These are phyloP conservation scores for Saccharomycopsis malanga DNA, from an alignment of 805 yeast genomes.

Conservation along the genomic window DNA sequence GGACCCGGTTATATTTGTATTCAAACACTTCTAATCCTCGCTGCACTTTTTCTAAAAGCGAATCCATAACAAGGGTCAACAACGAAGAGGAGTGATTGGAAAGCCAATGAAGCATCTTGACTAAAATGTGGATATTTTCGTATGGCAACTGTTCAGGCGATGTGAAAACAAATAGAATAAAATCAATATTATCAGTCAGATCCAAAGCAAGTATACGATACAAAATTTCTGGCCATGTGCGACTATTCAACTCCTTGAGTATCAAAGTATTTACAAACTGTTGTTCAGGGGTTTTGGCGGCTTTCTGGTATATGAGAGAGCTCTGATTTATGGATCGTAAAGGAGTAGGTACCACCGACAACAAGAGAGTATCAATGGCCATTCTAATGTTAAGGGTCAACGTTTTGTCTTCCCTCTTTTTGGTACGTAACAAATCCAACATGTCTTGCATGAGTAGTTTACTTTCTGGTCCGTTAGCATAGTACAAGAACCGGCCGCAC, in stretches of 20 bases:
- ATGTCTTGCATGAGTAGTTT: conserved; percentile 47
- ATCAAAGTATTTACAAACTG: conserved; percentile 44
- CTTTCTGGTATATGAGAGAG: conserved; percentile 18
- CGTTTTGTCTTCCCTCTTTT: conserved; percentile 40
- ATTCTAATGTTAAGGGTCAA: conserved; percentile 49
- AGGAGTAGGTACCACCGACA: conserved; percentile 50
- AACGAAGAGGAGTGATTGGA: conserved; percentile 32
- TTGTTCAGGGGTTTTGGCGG: conserved; percentile 34
- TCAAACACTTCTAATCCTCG: conserved; percentile 61
- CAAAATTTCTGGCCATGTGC: conserved; percentile 31
- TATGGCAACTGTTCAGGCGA: conserved; percentile 57
- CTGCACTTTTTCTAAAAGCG: conserved; percentile 53
- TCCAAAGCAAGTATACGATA: conserved; percentile 35
- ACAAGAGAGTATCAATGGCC: conserved; percentile 50
- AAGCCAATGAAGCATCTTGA: conserved; percentile 38
- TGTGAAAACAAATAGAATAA: conserved; percentile 35
- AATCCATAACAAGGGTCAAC: conserved; percentile 47
- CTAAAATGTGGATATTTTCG: conserved; percentile 45
- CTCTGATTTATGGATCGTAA: conserved; percentile 31
- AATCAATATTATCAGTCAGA: conserved; percentile 26
- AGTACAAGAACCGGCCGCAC: conserved; percentile 58
- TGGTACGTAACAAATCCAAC: conserved; percentile 51
- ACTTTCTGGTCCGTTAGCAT: conserved; percentile 43
- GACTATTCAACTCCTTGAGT: conserved; percentile 40
- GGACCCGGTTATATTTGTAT: conserved; percentile 48